Evolutionary conservation across 352 stramenopile genomes (phyloP).

Genomic region (Phytophthora sp.): DNA sequence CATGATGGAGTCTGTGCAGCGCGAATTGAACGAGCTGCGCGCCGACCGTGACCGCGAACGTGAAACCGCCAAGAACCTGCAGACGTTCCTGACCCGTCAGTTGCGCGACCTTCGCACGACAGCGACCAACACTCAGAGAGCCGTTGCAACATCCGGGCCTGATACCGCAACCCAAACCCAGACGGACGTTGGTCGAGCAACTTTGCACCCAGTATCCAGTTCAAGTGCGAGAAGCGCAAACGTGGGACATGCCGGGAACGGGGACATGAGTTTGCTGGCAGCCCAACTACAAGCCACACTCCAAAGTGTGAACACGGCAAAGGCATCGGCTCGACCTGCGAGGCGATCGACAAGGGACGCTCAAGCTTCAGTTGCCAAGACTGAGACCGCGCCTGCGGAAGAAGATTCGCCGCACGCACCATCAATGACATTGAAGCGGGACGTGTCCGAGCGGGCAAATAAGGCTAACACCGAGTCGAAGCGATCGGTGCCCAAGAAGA

Average conservation of each 20-base stretch:
- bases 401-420: too few species aligned
- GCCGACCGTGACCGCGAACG: too few species aligned
- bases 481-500: background rate
- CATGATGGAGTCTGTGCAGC: too few species aligned
- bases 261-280: too few species aligned
- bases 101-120: background rate
- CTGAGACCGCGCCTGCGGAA: too few species aligned
- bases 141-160: background rate
- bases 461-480: background rate
- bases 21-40: too few species aligned
- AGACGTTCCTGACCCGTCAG: background rate
- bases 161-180: background rate
- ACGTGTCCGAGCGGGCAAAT: background rate
- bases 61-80: background rate
- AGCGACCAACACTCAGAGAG: background rate
- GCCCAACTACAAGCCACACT: too few species aligned
- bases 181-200: background rate
- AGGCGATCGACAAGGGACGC: too few species aligned
- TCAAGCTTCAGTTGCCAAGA: too few species aligned
- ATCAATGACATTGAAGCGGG: background rate
- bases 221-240: background rate
- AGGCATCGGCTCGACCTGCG: too few species aligned
- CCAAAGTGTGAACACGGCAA: too few species aligned
- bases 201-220: background rate
- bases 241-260: background rate